Evolutionary conservation across 2,329 filamentous ascomycete genomes (phyloP), one percentile per base, ranked within the genome.

Genomic region (Talaromyces sp.): DNA sequence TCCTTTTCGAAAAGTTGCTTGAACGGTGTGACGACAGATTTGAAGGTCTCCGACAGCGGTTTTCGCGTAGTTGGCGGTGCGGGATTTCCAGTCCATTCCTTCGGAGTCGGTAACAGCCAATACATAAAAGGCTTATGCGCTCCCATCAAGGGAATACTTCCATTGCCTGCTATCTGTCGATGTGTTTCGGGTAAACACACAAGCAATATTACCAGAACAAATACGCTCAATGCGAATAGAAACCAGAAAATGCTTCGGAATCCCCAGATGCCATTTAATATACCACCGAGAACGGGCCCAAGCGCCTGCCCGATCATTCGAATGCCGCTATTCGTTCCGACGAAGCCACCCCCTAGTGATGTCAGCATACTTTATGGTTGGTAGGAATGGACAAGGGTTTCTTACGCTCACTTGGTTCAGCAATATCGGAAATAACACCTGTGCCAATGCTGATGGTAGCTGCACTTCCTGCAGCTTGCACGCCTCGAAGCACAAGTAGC

Each of bases 161-260:
- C 72, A 60, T 75, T 68, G 2, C 70, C 72, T 7, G 74, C 72
- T 2, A 75, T 64, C 4, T 62, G 65, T 9, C 73, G 67, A n/a
- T 63, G 64, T 0, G 73, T 76, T 56, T 77, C 73, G 0, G 70
- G 73, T 17, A 70, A 64, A 55, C 67, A 65, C 1, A 68, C 10
- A 0, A 63, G 48, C 11, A 69, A 63, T 3, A 60, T 55, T 2
- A 66, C 29, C 3, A 69, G 61, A 31, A 64, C 64, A 8, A 58
- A 43, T 10, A 63, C 69, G 3, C 68, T 65, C 8, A 68, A 27
- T 26, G 72, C 66, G 7, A 65, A 61, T 5, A 74, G 60, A 43
- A 74, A 68, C 71, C 70, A 73, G 62, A 73, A 73, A 3, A 72
- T 67, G 51, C 65, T 69, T 27, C 64, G 60, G 69, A 70, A 73